Evolutionary conservation across 495 filamentous ascomycete genomes (phyloP).

Genomic region (Glutinoglossum americanum): DNA sequence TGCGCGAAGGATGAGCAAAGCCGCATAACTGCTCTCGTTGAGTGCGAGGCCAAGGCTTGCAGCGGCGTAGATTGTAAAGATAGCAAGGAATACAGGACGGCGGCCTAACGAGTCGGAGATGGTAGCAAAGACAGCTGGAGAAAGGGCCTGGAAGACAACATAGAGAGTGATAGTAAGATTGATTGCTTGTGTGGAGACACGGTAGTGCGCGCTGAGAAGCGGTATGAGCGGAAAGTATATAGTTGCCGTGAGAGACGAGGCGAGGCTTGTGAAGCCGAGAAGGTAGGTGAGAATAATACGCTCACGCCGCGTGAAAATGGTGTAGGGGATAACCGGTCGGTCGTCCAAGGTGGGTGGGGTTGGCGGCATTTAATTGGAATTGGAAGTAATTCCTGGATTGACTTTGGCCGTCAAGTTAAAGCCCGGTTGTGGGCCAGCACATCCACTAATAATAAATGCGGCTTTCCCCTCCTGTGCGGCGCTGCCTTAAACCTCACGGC

Average conservation of each 20-base stretch:
- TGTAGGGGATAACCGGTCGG: not conserved
- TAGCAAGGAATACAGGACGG: slow-evolving; percentile 21
- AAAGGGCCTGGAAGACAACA: slow-evolving; percentile 23
- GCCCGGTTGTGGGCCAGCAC: too few species aligned
- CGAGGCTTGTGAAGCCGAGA: not conserved
- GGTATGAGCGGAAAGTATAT: slow-evolving; percentile 26
- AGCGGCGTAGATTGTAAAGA: slow-evolving; percentile 19
- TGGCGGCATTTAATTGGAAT: not conserved
- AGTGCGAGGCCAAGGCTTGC: slow-evolving; percentile 23
- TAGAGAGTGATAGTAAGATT: slow-evolving; percentile 27
- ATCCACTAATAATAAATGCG: too few species aligned
- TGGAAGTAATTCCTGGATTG: too few species aligned
- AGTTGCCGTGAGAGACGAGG: not conserved
- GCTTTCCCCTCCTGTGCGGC: too few species aligned
- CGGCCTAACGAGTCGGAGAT: slow-evolving; percentile 22
- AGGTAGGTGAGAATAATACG: slow-evolving; percentile 1
- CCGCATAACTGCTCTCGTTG: slow-evolving; percentile 18
- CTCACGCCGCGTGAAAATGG: not conserved
- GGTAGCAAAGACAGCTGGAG: slow-evolving; percentile 21
- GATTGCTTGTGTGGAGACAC: slow-evolving; percentile 20
- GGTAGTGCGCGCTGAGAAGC: slow-evolving; percentile 16
- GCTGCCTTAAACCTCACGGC: too few species aligned
- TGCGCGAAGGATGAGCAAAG: slow-evolving; percentile 19
- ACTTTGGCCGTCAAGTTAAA: too few species aligned
- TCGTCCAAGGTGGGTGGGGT: not conserved